A percentile compares a stretch with the other conserved stretches of the same genome.
Evolutionary conservation across 2,329 filamentous ascomycete genomes (phyloP).

Genomic region (Microcyclospora pomicola): DNA sequence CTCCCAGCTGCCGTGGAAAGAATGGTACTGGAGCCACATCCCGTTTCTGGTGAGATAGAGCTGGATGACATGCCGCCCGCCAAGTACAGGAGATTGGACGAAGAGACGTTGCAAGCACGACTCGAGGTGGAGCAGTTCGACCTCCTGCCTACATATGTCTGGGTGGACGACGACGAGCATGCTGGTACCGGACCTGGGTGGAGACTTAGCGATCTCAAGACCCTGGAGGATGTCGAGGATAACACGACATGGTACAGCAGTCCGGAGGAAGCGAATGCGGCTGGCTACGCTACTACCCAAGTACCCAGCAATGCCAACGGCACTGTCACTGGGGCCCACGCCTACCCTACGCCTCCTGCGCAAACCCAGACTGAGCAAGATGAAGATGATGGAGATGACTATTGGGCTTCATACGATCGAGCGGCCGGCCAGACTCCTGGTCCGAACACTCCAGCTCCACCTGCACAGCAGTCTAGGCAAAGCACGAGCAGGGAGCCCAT

Average conservation of each 20-base stretch:
- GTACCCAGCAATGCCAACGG: slow-evolving; percentile 6
- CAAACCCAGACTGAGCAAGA: slow-evolving; percentile 28
- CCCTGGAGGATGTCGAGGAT: slow-evolving; percentile 43
- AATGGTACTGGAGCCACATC: slow-evolving; percentile 62
- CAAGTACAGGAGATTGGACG: slow-evolving; percentile 55
- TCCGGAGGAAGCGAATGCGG: slow-evolving; percentile 46
- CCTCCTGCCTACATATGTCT: slow-evolving; percentile 53
- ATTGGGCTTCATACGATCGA: slow-evolving; percentile 66
- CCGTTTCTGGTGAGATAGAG: slow-evolving; percentile 66
- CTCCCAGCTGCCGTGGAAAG: slow-evolving; percentile 49
- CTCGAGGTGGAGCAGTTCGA: slow-evolving; percentile 48
- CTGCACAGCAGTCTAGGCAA: slow-evolving; percentile 7
- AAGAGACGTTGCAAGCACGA: slow-evolving; percentile 59
- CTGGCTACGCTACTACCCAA: slow-evolving; percentile 2
- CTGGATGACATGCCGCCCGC: slow-evolving; percentile 51
- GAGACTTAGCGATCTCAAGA: slow-evolving; percentile 57
- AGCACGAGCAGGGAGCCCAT: slow-evolving; percentile 21
- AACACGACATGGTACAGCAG: slow-evolving; percentile 43
- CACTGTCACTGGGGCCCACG: slow-evolving; percentile 12
- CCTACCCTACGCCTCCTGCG: slow-evolving; percentile 5
- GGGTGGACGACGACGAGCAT: slow-evolving; percentile 52
- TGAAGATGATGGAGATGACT: slow-evolving; percentile 60
- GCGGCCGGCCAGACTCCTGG: slow-evolving; percentile 54
- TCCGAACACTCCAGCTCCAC: slow-evolving; percentile 49
- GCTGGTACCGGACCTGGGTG: slow-evolving; percentile 46